Base-by-base conservation (phyloP, 208 protist species). In the Crithidia fasciculata region DNA sequence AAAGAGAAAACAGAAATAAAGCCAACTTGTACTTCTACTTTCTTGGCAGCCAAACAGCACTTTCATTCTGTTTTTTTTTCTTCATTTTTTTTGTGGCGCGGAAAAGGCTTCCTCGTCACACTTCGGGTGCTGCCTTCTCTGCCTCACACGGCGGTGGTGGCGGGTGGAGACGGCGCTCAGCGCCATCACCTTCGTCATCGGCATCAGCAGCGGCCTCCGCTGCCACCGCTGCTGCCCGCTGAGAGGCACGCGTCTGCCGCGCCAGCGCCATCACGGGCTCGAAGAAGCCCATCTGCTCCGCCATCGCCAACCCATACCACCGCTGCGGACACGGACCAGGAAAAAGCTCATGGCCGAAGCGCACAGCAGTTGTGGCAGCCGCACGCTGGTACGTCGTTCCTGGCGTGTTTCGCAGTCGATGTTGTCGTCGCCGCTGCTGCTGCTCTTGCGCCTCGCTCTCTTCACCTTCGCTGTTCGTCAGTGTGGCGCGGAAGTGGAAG, bases 261-360 rank as follows among this genome's bases (percentile, higher is more conserved):
- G 88, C 88, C 40, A 83, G 28, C 2, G 59, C 59, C 15, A 93
- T 71, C 12, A 84, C 85, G 0, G 83, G 78, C 9, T 55, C 55
- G 59, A 84, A 90, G 56, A 93, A 90, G 12, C 76, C 69, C 36
- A 93, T 59, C 53, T 63, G 60, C 39, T 56, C 72, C 6, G 89
- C 89, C 40, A 91, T 77, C n/a, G 80, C 76, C 19, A 94, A 73
- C 8, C 89, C 89, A 66, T 94, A 94, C 71, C 85, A 71, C 19
- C 83, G 81, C 64, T 81, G 78, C 53, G 66, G 63, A 44, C 84
- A 91, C 40, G 80, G 70, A 3, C 89, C 89, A 6, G 86, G 76
- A 40, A 90, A 76, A 5, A 94, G 76, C 8, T 74, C 54, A 15
- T 79, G 73, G n/a, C 73, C 59, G 45, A 82, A 82, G 43, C 66